phyloP scores from a whole-genome alignment of 2,329 filamentous ascomycete genomes.

The Penicillium sp. region DNA sequence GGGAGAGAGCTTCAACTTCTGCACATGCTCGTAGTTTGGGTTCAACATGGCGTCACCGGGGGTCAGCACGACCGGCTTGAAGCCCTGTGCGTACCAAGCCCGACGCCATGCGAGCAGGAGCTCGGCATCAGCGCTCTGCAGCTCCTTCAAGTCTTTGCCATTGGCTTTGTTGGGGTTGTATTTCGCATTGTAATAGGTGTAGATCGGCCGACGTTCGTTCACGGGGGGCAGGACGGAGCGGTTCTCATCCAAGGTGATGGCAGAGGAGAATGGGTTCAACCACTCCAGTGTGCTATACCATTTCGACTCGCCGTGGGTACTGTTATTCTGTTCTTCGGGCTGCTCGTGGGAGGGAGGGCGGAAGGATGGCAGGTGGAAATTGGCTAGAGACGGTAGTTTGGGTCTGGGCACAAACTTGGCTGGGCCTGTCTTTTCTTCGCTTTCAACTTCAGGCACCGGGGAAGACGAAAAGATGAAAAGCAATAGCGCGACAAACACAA shows the following conservation, averaged over 20 bases:
- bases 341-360: conserved; percentile 70
- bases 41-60: conserved; percentile 81
- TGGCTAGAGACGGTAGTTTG: conserved; percentile 53
- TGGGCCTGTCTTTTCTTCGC: conserved; percentile 25
- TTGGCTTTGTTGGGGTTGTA: conserved; percentile 34
- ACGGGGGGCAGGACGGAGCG: conserved; percentile 81
- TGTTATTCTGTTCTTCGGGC: conserved; percentile 72
- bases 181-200: conserved; percentile 84
- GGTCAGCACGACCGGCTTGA: conserved; percentile 79
- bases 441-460: conserved; percentile 29
- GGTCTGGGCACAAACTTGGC: conserved; percentile 38
- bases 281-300: conserved; percentile 93
- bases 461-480: conserved; percentile 49
- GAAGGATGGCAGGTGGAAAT: conserved; percentile 65
- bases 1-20: conserved; percentile 59
- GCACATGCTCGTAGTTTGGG: conserved; percentile 72
- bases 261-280: conserved; percentile 85
- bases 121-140: conserved; percentile 72
- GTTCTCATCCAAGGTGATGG: conserved; percentile 76
- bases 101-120: conserved; percentile 84
- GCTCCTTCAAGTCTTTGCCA: conserved; percentile 60
- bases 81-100: conserved; percentile 95
- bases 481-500: conserved; percentile 46
- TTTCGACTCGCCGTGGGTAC: conserved; percentile 72
- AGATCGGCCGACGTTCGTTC: conserved; percentile 69